A percentile compares a stretch with the other conserved stretches of the same genome.
Conservation (phyloP, 768 basidiomycete genomes). For the Leccinum sublutescens region DNA sequence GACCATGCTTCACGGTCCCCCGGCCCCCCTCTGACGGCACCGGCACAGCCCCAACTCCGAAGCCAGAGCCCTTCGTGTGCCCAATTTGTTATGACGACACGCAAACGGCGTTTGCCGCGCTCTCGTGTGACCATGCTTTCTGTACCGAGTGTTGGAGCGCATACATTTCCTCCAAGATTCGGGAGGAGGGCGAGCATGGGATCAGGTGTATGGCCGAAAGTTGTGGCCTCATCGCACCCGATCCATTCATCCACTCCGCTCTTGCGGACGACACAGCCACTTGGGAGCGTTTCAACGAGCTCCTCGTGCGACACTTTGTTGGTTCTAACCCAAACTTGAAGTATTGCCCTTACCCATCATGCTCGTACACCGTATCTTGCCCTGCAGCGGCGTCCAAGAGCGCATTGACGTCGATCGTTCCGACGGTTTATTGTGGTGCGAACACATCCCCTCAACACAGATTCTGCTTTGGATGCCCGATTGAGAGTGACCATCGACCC, state of each 20-base stretch:
- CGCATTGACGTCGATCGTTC: conserved; percentile 75
- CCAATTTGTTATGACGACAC: conserved; percentile 91
- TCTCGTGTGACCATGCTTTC: conserved; percentile 84
- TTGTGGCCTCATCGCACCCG: conserved; percentile 64
- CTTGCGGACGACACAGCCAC: conserved; percentile 55
- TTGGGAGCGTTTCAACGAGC: conserved; percentile 76
- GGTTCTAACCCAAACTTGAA: conserved; percentile 77
- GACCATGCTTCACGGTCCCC: background rate
- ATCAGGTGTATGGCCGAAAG: conserved; percentile 81
- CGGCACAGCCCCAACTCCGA: conserved; percentile 21
- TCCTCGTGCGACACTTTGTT: conserved; percentile 89
- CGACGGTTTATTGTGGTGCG: conserved; percentile 84
- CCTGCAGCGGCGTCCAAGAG: conserved; percentile 73
- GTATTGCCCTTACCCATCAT: conserved; percentile 94
- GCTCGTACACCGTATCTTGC: conserved; percentile 93
- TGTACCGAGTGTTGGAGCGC: conserved; percentile 83
- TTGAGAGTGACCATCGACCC: conserved; percentile 89
- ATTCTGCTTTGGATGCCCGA: conserved; percentile 94
- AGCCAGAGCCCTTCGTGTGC: conserved; percentile 69
- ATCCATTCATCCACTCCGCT: conserved; percentile 56
- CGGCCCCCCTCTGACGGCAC: background rate
- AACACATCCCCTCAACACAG: conserved; percentile 56
- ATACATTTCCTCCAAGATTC: conserved; percentile 78
- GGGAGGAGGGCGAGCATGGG: conserved; percentile 71
- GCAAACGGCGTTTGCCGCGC: conserved; percentile 63